Evolutionary conservation across 1,284 basidiomycete genomes (phyloP).

Genomic region (Irpex sp.): DNA sequence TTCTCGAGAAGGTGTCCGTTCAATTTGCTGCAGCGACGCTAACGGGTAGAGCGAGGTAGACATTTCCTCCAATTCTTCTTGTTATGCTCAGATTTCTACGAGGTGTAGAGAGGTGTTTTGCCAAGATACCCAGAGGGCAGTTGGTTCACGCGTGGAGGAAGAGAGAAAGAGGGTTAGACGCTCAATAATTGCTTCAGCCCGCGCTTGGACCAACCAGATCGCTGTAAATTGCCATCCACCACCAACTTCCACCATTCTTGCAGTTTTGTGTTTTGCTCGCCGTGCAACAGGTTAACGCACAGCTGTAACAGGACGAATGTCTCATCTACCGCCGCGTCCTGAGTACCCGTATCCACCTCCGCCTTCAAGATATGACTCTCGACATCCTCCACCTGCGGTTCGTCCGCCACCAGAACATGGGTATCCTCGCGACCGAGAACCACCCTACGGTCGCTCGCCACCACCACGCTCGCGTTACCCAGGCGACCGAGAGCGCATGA

Average conservation of each 20-base stretch:
- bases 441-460: slow-evolving; percentile 20
- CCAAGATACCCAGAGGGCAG: background rate
- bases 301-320: slow-evolving; percentile 12
- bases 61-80: background rate
- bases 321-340: slow-evolving; percentile 30
- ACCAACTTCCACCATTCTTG: background rate
- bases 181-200: background rate
- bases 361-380: slow-evolving; percentile 19
- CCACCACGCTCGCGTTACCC: slow-evolving; percentile 19
- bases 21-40: slow-evolving; percentile 77
- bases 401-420: slow-evolving; percentile 6
- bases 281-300: background rate
- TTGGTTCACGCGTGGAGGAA: background rate
- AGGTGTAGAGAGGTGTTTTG: too few relatives aligned
- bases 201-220: background rate
- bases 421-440: slow-evolving; percentile 20
- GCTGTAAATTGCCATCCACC: background rate
- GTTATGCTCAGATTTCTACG: too few relatives aligned
- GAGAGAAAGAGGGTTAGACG: background rate
- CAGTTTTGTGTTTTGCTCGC: background rate
- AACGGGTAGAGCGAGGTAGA: slow-evolving; percentile 68
- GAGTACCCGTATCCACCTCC: slow-evolving; percentile 24
- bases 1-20: slow-evolving; percentile 72
- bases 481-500: background rate
- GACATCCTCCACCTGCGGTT: slow-evolving; percentile 18